Base-by-base conservation (phyloP, 2,329 filamentous ascomycete genomes). In the Coniochaeta pulveracea region DNA sequence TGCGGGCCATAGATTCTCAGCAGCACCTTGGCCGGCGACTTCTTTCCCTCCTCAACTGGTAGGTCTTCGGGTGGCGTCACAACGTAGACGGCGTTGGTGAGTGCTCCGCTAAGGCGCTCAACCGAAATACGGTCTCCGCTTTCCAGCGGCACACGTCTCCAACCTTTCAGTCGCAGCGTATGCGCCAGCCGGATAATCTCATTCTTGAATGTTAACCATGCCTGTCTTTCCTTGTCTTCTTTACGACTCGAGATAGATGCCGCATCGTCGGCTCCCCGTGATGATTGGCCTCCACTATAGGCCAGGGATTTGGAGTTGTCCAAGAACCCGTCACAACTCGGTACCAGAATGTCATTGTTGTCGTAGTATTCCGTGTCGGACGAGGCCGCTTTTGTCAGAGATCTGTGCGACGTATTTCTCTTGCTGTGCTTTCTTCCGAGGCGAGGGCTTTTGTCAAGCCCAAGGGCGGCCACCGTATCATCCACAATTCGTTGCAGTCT, bases 11-110 rank as follows among this genome's bases (percentile, higher is more conserved):
- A 98, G 38, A 98, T 81, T 24, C 91, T 80, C 12, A 98, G 67
- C 1, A 98, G 68, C 2, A 98, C 64, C 55, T 93, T 94, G 4
- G 58, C 54, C 0, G 72, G 71, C 15, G 44, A 50, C 40, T 60
- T 68, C 47, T 59, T 68, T 33, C 60, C 54, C 9, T 46, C 51
- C 6, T 37, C 33, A 3, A 33, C 34, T 61, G 42, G 60, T 43
- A 86, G 44, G 22, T 81, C 66, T 24, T 72, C 62, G 0, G 89
- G 88, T 2, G 89, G 88, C 2, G 76, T 81, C 15, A 96, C 86
- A 33, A 94, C 86, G 51, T 96, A 98, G 22, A 98, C 88, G 9
- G 89, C 86, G 51, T 98, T 98, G 14, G 91, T 98, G 44, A 98
- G 60, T 7, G 91, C 91, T 39, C 91, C 91, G 52, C 89, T 95